These are phyloP conservation scores for Neurospora sp. DNA, from an alignment of 495 filamentous ascomycete species.

Conservation along the genomic window DNA sequence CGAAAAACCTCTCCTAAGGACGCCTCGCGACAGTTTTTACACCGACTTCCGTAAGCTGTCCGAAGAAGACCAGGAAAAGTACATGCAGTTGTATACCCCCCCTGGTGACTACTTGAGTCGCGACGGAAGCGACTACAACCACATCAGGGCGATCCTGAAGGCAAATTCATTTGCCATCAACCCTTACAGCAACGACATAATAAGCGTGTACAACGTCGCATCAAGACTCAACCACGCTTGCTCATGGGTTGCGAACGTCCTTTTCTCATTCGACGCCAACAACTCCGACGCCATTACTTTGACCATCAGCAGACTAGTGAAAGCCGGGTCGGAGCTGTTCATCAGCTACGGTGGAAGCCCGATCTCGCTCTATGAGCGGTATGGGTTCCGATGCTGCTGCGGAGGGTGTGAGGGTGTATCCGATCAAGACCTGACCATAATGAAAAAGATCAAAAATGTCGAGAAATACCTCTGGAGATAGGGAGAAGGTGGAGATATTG, in stretches of 20 bases:
- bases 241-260: slow-evolving; percentile 8
- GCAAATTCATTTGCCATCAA: neutral
- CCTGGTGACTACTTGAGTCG: neutral
- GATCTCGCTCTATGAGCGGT: slow-evolving; percentile 14
- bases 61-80: slow-evolving; percentile 1
- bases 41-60: slow-evolving; percentile 9
- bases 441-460: neutral
- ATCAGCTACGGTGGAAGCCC: slow-evolving; percentile 23
- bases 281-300: slow-evolving; percentile 1
- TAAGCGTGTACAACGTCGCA: slow-evolving; percentile 4
- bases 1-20: slow-evolving; percentile 16
- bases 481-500: neutral
- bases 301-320: slow-evolving; percentile 5
- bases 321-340: slow-evolving; percentile 20
- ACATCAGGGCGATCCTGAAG: neutral
- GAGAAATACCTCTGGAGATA: neutral
- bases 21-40: slow-evolving; percentile 4
- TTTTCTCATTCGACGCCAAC: slow-evolving; percentile 2
- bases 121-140: neutral
- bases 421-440: slow-evolving; percentile 7
- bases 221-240: slow-evolving; percentile 32
- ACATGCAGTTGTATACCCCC: neutral
- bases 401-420: slow-evolving; percentile 19
- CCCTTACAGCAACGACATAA: neutral
- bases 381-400: slow-evolving; percentile 26